A percentile compares a stretch with the other conserved stretches of the same genome.
These are phyloP conservation scores for Solanum medicagineum DNA, from an alignment of 257 asterid genomes.

Conservation along the genomic window DNA sequence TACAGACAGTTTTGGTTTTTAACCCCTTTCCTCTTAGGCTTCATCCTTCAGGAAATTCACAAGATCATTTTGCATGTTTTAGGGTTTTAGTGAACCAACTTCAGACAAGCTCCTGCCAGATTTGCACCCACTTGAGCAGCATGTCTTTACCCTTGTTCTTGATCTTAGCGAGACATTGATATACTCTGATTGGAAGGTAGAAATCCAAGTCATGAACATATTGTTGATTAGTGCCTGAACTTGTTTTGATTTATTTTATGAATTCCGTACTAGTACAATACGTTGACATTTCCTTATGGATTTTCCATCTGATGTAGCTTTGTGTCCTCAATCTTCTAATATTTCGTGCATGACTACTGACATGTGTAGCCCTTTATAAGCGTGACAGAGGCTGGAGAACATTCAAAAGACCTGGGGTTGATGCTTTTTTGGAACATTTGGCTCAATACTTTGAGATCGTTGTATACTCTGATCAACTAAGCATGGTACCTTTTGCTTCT, in stretches of 20 bases:
- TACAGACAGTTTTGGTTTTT: background rate
- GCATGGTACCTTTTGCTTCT: constrained; percentile 30
- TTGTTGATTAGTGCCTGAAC: background rate
- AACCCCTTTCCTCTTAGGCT: background rate
- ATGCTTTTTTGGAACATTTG: constrained; percentile 74
- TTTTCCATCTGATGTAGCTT: background rate
- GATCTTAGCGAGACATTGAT: constrained; percentile 80
- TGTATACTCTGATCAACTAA: constrained; percentile 59
- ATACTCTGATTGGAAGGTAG: constrained; percentile 84
- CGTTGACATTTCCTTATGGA: background rate
- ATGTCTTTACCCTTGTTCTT: constrained; percentile 78
- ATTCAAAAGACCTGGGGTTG: constrained; percentile 96
- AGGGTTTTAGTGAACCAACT: constrained; percentile 85
- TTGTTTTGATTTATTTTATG: background rate
- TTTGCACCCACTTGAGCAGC: constrained; percentile 74
- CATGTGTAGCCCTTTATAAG: constrained; percentile 20
- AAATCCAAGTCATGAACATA: background rate
- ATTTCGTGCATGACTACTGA: background rate
- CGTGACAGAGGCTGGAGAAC: constrained; percentile 98
- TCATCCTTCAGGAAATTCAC: background rate
- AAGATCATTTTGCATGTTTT: background rate
- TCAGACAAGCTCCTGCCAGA: constrained; percentile 93
- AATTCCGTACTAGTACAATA: background rate
- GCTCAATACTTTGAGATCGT: constrained; percentile 77
- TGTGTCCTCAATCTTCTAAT: background rate